These are phyloP conservation scores for Phialemonium atrogriseum DNA, from an alignment of 2,329 filamentous ascomycete species.

Conservation along the genomic window DNA sequence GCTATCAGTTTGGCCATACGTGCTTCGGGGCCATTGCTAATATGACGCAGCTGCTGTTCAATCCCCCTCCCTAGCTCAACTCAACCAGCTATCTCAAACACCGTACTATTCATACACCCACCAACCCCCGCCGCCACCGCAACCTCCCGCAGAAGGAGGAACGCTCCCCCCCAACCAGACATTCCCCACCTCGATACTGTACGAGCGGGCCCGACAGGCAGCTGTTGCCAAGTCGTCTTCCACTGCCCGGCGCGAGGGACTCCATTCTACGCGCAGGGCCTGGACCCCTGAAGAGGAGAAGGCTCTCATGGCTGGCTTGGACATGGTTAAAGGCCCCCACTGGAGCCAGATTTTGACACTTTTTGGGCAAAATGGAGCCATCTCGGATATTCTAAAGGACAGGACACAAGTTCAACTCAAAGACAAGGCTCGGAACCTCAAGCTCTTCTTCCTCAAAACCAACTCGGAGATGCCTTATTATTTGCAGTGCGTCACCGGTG, in stretches of 20 bases:
- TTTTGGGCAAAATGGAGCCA: slow-evolving; percentile 70
- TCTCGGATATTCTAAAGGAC: slow-evolving; percentile 78
- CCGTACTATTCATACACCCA: slow-evolving; percentile 16
- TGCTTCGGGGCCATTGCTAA: background rate
- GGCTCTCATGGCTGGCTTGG: slow-evolving; percentile 79
- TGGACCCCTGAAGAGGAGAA: slow-evolving; percentile 89
- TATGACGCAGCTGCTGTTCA: background rate
- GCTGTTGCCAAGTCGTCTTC: slow-evolving; percentile 48
- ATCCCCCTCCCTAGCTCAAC: slow-evolving; percentile 8
- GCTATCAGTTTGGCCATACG: too few relatives aligned
- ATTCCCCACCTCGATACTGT: slow-evolving; percentile 45
- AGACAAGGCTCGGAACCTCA: slow-evolving; percentile 84
- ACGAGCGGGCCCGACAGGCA: slow-evolving; percentile 51
- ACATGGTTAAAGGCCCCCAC: slow-evolving; percentile 82
- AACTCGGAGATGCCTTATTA: slow-evolving; percentile 87
- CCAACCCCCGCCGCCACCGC: slow-evolving; percentile 18
- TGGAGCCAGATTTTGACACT: slow-evolving; percentile 87
- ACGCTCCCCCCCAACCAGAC: slow-evolving; percentile 47
- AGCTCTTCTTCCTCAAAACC: slow-evolving; percentile 86
- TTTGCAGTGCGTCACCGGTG: slow-evolving; percentile 78
- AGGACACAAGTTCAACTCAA: slow-evolving; percentile 87
- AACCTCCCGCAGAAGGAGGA: slow-evolving; percentile 22
- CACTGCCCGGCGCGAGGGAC: slow-evolving; percentile 46
- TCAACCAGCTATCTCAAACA: slow-evolving; percentile 7
- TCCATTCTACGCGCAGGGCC: slow-evolving; percentile 60